Evolutionary conservation across 1,284 basidiomycete genomes (phyloP), one percentile per base, ranked within the genome.

Genomic region (Cystobasidium sp.): DNA sequence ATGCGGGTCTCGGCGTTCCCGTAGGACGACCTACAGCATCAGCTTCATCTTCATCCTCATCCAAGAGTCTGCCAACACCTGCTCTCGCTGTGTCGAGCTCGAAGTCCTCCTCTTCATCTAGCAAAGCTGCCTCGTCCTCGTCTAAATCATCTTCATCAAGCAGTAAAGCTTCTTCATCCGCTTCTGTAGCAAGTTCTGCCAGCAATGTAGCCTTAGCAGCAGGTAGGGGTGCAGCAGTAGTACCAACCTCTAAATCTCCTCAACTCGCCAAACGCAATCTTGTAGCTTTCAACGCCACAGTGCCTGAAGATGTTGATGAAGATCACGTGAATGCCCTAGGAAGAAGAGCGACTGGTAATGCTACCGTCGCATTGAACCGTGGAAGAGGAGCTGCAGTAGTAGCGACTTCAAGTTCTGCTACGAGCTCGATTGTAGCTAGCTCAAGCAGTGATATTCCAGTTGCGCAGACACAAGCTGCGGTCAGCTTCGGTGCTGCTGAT

Each of bases 1-100:
- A 73, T 44, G 70, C 70, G 0, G 70, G 62, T n/a, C 31, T 73
- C 3, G 70, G 70, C 12, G 63, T 66, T 24, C 70, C 70, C 14
- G 47, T 66, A 10, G 62, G 62, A 44, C 46, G 62, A 58, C 52
- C 51, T 24, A 65, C 70, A 16, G 63, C 62, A 43, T 62, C 59
- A 12, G 6, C 61, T n/a, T 52, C 52, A 18, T 58, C 66, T 46
- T 58, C 66, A 22, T 51, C 44, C 24, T 49, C 46, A 6, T 31
- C 31, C 31, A 31, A 31, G 31, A 63, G 44, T 44, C 12, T 20
- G 20, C 24, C 44, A 0, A 51, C 37, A 16, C 56, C 56, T 18
- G 64, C 52, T 52, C 31, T 67, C 44, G 64, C 37, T n/a, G 20
- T 51, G 14, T 47, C 49, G 6, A 51, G 16, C 16, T 51, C 49